Evolutionary conservation across 2,329 filamentous ascomycete genomes (phyloP).

Genomic region (Ophiostoma himal-ulmi): DNA sequence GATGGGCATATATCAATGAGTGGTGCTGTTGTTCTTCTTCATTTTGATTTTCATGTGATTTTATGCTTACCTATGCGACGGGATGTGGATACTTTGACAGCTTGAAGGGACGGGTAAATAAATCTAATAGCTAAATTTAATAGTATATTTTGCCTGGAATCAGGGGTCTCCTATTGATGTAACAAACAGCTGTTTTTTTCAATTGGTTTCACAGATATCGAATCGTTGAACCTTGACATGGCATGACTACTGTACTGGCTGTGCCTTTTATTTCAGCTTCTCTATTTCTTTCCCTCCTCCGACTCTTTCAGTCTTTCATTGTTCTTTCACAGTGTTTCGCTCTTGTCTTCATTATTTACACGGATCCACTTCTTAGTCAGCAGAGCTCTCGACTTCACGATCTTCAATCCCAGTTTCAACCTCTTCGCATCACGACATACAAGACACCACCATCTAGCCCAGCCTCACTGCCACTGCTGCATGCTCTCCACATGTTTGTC

Average conservation of each 20-base stretch:
- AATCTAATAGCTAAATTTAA: neutral
- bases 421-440: neutral
- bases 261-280: neutral
- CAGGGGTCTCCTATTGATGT: conserved; percentile 8
- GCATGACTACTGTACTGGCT: neutral
- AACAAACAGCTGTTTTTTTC: neutral
- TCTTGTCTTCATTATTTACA: neutral
- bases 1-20: neutral
- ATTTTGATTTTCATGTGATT: neutral
- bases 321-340: neutral
- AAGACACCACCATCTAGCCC: neutral
- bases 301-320: neutral
- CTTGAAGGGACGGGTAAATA: neutral
- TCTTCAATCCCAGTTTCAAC: neutral
- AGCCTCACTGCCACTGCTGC: neutral
- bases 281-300: neutral
- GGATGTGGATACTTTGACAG: neutral
- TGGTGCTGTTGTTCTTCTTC: neutral
- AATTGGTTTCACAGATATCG: neutral
- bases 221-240: neutral
- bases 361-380: neutral
- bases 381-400: neutral
- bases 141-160: neutral
- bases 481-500: conserved; percentile 11
- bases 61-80: neutral